Percentiles rank a stretch among this genome's conserved stretches.
These are phyloP conservation scores for Myxozyma mucilagina DNA, from an alignment of 805 yeast genomes.

Conservation along the genomic window DNA sequence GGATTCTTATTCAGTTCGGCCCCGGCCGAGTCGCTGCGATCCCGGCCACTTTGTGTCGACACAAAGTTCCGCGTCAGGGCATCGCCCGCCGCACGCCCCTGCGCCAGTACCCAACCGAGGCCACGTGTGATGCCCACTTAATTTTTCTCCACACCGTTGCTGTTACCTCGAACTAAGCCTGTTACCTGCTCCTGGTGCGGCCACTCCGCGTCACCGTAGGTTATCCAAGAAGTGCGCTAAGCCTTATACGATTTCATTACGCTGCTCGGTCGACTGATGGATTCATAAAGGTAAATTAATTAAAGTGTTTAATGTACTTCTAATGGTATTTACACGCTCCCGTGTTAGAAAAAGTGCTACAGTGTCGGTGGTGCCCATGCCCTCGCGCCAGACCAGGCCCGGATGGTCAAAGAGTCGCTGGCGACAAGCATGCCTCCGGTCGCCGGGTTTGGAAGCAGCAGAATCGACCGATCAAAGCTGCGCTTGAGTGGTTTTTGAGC, in stretches of 20 bases:
- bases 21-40: not conserved
- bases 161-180: not conserved
- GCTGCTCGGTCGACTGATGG: too few relatives aligned
- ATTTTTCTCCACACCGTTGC: not conserved
- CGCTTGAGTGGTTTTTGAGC: constrained; percentile 58
- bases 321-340: not conserved
- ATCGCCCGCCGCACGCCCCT: constrained; percentile 6
- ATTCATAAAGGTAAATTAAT: too few relatives aligned
- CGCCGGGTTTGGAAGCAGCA: constrained; percentile 70
- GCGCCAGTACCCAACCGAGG: constrained; percentile 4
- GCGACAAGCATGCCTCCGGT: constrained; percentile 77
- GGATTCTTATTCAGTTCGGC: too few relatives aligned
- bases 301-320: too few relatives aligned
- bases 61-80: not conserved
- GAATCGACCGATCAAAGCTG: constrained; percentile 82
- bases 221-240: too few relatives aligned
- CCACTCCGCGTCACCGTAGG: not conserved
- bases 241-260: too few relatives aligned
- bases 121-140: constrained; percentile 2
- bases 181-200: not conserved
- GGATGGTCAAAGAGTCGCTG: constrained; percentile 73
- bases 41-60: not conserved
- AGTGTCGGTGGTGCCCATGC: constrained; percentile 50
- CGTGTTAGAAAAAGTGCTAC: not conserved
- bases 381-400: constrained; percentile 56